phyloP scores from a whole-genome alignment of 1,284 basidiomycete species.

The Rhodotorula sp. region DNA sequence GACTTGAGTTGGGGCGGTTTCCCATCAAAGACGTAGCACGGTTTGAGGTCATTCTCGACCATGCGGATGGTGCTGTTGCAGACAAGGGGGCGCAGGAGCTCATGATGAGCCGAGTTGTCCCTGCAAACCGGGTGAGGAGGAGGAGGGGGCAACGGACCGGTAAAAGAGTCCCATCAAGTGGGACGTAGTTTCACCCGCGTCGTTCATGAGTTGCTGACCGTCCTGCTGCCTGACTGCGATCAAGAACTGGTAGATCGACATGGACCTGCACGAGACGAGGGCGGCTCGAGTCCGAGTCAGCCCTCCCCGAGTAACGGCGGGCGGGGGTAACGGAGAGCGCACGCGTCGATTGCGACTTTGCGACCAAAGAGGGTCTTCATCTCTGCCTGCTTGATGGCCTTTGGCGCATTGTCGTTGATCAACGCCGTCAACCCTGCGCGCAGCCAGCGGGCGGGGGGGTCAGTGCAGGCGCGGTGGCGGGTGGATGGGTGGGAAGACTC shows the following conservation, averaged over 20 bases:
- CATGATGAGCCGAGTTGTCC: not conserved
- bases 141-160: conserved; percentile 51
- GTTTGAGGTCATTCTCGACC: conserved; percentile 99
- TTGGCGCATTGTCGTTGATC: conserved; percentile 80
- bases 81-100: no score
- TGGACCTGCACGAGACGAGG: conserved; percentile 21
- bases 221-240: conserved; percentile 94
- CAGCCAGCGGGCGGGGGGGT: not conserved
- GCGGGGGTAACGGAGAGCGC: conserved; percentile 7
- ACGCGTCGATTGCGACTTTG: conserved; percentile 98
- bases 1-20: conserved; percentile 97
- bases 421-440: conserved; percentile 75
- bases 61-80: conserved; percentile 72
- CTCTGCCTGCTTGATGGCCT: conserved; percentile 82
- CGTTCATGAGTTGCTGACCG: conserved; percentile 94
- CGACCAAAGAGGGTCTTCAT: conserved; percentile 91
- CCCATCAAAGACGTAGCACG: conserved; percentile 97
- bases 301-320: not conserved
- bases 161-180: conserved; percentile 95
- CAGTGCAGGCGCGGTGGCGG: no score
- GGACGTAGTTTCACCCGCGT: conserved; percentile 85
- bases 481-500: no score
- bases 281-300: not conserved
- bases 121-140: conserved; percentile 1
- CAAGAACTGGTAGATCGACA: conserved; percentile 74